A percentile compares a stretch with the other conserved stretches of the same genome.
These are phyloP conservation scores for Gentiana dahurica DNA, from an alignment of 257 asterid species.

Conservation along the genomic window DNA sequence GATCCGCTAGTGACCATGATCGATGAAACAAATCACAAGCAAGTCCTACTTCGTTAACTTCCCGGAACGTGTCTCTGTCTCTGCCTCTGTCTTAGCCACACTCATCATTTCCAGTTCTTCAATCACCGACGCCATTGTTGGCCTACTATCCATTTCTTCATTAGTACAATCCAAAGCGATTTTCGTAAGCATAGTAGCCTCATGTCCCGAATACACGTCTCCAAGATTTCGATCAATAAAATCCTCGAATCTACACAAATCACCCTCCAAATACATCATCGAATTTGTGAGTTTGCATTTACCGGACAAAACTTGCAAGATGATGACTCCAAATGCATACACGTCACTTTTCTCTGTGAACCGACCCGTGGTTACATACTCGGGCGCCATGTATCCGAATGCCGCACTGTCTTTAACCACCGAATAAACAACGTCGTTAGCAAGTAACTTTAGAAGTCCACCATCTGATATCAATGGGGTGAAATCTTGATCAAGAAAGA, in stretches of 20 bases:
- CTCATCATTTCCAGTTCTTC: slow-evolving; percentile 26
- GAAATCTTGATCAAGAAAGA: slow-evolving; percentile 46
- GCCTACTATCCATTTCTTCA: slow-evolving; percentile 62
- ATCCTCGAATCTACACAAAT: slow-evolving; percentile 45
- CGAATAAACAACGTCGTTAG: slow-evolving; percentile 86
- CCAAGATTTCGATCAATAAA: slow-evolving; percentile 46
- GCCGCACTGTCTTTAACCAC: slow-evolving; percentile 96
- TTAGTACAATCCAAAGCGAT: slow-evolving; percentile 61
- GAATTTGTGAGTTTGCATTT: slow-evolving; percentile 37
- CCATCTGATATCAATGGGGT: slow-evolving; percentile 67
- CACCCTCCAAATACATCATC: slow-evolving; percentile 44
- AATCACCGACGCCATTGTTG: slow-evolving; percentile 47
- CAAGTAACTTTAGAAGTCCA: slow-evolving; percentile 80
- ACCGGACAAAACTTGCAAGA: slow-evolving; percentile 76
- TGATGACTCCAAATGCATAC: slow-evolving; percentile 86
- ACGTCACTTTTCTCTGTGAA: slow-evolving; percentile 96
- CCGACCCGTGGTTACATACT: slow-evolving; percentile 83
- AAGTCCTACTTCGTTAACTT: too few relatives aligned
- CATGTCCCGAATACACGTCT: slow-evolving; percentile 32
- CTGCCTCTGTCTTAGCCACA: not conserved
- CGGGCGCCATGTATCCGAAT: slow-evolving; percentile 95
- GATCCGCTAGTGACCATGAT: too few relatives aligned
- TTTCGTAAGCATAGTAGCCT: slow-evolving; percentile 42
- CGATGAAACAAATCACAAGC: too few relatives aligned
- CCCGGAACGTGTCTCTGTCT: not conserved